Evolutionary conservation across 306 rosid genomes (phyloP).

Genomic region (Begonia peltatifolia): DNA sequence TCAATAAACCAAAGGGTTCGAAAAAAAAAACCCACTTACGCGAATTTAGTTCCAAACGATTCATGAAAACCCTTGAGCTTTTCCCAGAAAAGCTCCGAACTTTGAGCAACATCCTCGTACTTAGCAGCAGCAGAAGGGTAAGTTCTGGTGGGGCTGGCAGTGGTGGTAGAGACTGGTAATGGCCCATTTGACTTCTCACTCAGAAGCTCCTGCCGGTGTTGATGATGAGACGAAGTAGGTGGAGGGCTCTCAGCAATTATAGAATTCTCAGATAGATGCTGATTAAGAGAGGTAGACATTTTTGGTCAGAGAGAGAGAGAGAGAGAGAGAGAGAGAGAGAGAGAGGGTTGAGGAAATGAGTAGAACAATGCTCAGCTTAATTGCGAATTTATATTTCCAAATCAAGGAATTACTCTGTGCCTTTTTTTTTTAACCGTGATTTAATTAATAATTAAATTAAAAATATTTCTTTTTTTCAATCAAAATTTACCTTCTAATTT

Average conservation of each 20-base stretch:
- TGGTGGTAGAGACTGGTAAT: constrained; percentile 5
- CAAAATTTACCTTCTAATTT: too few relatives aligned
- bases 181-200: constrained; percentile 14
- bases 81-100: constrained; percentile 42
- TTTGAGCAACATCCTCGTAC: constrained; percentile 34
- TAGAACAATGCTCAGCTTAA: too few relatives aligned
- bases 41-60: constrained; percentile 32
- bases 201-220: constrained; percentile 3
- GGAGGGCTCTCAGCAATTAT: constrained; percentile 12
- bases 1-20: not conserved
- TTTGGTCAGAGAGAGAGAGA: constrained; percentile 8
- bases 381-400: too few relatives aligned
- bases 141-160: constrained; percentile 5
- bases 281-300: constrained; percentile 16
- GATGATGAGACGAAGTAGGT: constrained; percentile 10
- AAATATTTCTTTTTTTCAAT: too few relatives aligned
- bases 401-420: too few relatives aligned
- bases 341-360: not conserved
- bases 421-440: too few relatives aligned
- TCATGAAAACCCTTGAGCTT: constrained; percentile 56
- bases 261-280: constrained; percentile 10
- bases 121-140: constrained; percentile 50
- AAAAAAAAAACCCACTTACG: constrained; percentile 16
- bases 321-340: constrained; percentile 2
- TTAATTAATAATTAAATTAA: too few relatives aligned